Evolutionary conservation across 2,329 filamentous ascomycete species (phyloP).

Genomic region (Amauroascus verrucosus): DNA sequence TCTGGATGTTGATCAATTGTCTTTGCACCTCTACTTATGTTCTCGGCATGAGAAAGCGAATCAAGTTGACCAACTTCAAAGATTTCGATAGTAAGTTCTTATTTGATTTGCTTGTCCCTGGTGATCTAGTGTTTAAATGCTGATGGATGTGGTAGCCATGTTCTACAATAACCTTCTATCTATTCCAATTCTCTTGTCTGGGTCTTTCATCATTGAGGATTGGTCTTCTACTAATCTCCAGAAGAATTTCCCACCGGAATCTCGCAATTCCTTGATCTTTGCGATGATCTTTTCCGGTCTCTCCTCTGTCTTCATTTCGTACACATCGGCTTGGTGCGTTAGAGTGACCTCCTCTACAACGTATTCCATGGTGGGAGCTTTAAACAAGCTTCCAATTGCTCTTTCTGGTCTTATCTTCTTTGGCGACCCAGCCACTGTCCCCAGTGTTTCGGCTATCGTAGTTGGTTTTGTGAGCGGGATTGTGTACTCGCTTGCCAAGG

Average conservation of each 20-base stretch:
- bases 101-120: background rate
- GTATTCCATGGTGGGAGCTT: constrained; percentile 94
- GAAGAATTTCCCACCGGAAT: constrained; percentile 77
- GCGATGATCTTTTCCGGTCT: constrained; percentile 93
- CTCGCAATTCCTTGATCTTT: constrained; percentile 66
- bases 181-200: constrained; percentile 77
- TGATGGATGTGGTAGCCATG: constrained; percentile 59
- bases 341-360: constrained; percentile 95
- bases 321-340: constrained; percentile 97
- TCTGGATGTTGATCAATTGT: constrained; percentile 97
- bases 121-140: background rate
- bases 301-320: constrained; percentile 95
- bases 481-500: constrained; percentile 78
- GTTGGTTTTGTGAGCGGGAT: constrained; percentile 88
- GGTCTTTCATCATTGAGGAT: constrained; percentile 76
- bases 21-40: constrained; percentile 86
- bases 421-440: constrained; percentile 81
- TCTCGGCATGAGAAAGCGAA: constrained; percentile 91
- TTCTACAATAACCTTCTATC: constrained; percentile 99
- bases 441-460: constrained; percentile 80
- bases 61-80: constrained; percentile 99
- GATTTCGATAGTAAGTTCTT: constrained; percentile 86
- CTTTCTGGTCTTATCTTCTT: constrained; percentile 91
- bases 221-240: constrained; percentile 78
- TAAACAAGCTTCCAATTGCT: constrained; percentile 97